Conservation (phyloP, 345 rosid genomes). For the Hypericum androsaemum region DNA sequence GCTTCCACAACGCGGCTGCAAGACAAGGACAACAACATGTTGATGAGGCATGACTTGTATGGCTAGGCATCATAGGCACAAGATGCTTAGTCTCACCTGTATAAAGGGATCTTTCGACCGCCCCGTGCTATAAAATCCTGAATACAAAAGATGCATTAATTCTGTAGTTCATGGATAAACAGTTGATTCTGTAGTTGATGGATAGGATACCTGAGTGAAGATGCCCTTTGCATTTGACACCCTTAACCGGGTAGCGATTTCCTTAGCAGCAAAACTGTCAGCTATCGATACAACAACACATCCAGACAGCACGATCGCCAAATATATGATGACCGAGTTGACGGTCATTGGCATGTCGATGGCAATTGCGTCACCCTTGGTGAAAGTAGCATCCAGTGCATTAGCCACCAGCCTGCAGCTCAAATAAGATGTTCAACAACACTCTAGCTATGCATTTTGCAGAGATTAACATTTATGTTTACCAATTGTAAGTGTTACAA, state of each 20-base stretch:
- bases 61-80: no score
- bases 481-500: neutral
- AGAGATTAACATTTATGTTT: no score
- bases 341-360: constrained; percentile 93
- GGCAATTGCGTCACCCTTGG: constrained; percentile 77
- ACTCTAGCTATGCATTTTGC: no score
- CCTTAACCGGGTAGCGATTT: constrained; percentile 68
- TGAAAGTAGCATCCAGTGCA: constrained; percentile 46
- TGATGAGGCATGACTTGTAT: no score
- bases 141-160: constrained; percentile 2
- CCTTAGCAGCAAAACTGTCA: constrained; percentile 84
- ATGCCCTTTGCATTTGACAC: constrained; percentile 75
- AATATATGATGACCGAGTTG: constrained; percentile 64
- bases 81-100: constrained; percentile 39
- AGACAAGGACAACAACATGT: neutral
- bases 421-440: neutral
- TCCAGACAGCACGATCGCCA: constrained; percentile 74
- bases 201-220: constrained; percentile 89
- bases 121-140: constrained; percentile 86
- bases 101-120: constrained; percentile 63
- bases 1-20: constrained; percentile 84
- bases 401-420: constrained; percentile 67
- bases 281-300: constrained; percentile 83
- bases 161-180: no score
- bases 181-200: no score